Evolutionary conservation across 768 basidiomycete genomes (phyloP).

Genomic region (Boletus tomentosulus): DNA sequence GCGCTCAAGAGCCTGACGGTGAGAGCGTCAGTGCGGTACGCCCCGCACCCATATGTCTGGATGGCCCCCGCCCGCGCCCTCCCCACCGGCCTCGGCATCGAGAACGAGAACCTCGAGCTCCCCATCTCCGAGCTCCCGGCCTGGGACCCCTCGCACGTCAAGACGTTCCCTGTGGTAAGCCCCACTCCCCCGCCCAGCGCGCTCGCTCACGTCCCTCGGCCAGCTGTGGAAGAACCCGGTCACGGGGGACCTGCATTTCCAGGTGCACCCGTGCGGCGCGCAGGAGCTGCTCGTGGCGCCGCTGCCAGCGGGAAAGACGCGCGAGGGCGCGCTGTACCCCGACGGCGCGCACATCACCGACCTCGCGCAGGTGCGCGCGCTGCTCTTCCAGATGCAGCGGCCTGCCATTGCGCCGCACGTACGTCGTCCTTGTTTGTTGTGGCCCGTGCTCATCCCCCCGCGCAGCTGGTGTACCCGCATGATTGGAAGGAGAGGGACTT

Average conservation of each 20-base stretch:
- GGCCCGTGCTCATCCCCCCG: not conserved
- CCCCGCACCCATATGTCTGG: slow-evolving; percentile 89
- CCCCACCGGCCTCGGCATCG: slow-evolving; percentile 80
- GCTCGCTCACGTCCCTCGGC: not conserved
- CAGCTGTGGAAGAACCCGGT: slow-evolving; percentile 92
- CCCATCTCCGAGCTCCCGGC: slow-evolving; percentile 62
- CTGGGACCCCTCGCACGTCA: slow-evolving; percentile 81
- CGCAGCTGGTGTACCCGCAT: slow-evolving; percentile 78
- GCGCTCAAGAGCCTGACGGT: slow-evolving; percentile 79
- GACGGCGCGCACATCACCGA: slow-evolving; percentile 77
- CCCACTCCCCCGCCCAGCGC: not conserved
- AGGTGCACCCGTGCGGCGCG: slow-evolving; percentile 83
- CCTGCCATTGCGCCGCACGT: slow-evolving; percentile 83
- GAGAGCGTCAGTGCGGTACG: slow-evolving; percentile 68
- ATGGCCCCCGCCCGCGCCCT: slow-evolving; percentile 74
- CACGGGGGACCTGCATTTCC: slow-evolving; percentile 77
- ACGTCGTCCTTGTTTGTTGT: not conserved
- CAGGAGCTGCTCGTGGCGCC: slow-evolving; percentile 68
- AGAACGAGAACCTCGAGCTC: slow-evolving; percentile 71
- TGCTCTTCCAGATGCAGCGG: slow-evolving; percentile 83
- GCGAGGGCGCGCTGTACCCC: slow-evolving; percentile 71
- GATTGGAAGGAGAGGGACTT: slow-evolving; percentile 74
- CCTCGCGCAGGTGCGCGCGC: slow-evolving; percentile 62
- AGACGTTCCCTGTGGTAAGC: slow-evolving; percentile 62
- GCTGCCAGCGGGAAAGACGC: slow-evolving; percentile 55